Percentiles rank a stretch among this genome's conserved stretches.
phyloP scores from a whole-genome alignment of 2,329 filamentous ascomycete species.

The Didymella pomorum region DNA sequence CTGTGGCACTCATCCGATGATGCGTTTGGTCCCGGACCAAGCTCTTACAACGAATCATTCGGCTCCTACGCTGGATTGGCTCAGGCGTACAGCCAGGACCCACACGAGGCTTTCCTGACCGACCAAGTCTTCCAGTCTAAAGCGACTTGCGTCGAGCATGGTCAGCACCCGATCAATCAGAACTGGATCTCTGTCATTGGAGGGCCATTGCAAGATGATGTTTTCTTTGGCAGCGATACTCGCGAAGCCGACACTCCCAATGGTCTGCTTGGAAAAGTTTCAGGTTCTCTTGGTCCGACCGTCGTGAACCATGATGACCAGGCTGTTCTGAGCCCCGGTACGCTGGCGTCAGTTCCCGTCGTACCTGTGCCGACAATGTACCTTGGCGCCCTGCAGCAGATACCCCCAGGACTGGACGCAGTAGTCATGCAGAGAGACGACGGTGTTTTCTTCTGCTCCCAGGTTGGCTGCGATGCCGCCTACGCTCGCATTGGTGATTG shows the following conservation, averaged over 20 bases:
- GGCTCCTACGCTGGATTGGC: not conserved
- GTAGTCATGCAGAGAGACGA: not conserved
- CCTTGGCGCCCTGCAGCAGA: not conserved
- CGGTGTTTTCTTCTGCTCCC: conserved; percentile 1
- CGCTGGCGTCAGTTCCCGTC: not conserved
- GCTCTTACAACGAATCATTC: not conserved
- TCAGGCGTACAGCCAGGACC: not conserved
- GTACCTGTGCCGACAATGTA: not conserved
- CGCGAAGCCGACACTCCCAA: not conserved
- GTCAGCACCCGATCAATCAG: not conserved
- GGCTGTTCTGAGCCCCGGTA: not conserved
- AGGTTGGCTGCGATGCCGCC: not conserved
- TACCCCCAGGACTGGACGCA: not conserved
- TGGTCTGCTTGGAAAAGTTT: not conserved
- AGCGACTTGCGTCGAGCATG: not conserved
- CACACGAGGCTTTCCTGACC: not conserved
- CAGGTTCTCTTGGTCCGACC: too few species aligned
- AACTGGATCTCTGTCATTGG: not conserved
- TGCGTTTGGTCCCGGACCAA: not conserved
- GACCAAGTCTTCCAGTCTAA: not conserved
- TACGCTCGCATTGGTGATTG: conserved; percentile 18
- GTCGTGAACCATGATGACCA: not conserved
- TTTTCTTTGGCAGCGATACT: not conserved
- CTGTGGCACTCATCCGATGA: not conserved
- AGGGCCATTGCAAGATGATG: not conserved